phyloP scores from a whole-genome alignment of 2,329 filamentous ascomycete species.

The Alternaria sp. region DNA sequence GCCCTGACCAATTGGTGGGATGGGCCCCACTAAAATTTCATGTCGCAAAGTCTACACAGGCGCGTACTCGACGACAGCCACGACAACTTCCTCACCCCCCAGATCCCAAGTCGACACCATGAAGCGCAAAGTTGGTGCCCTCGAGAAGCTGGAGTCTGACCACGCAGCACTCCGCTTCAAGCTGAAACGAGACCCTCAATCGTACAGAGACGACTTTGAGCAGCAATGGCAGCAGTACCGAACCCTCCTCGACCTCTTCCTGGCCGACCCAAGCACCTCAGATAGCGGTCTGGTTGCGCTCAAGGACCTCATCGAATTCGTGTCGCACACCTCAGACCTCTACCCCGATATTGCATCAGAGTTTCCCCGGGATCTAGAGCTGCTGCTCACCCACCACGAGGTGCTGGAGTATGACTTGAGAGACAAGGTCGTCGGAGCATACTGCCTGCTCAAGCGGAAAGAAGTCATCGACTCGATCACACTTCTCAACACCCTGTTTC shows the following conservation, averaged over 20 bases:
- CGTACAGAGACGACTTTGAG: slow-evolving; percentile 81
- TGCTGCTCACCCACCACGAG: slow-evolving; percentile 83
- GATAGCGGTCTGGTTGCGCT: slow-evolving; percentile 84
- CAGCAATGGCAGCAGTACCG: slow-evolving; percentile 93
- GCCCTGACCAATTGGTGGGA: slow-evolving; percentile 19
- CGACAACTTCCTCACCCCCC: neutral
- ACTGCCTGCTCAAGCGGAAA: slow-evolving; percentile 88
- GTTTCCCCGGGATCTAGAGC: slow-evolving; percentile 81
- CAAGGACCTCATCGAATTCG: slow-evolving; percentile 90
- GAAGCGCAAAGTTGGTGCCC: slow-evolving; percentile 88
- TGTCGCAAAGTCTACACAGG: slow-evolving; percentile 23
- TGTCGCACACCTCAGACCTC: slow-evolving; percentile 92
- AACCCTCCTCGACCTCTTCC: slow-evolving; percentile 88
- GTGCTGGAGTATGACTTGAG: slow-evolving; percentile 83
- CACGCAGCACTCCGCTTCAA: slow-evolving; percentile 86
- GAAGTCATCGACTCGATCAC: slow-evolving; percentile 85
- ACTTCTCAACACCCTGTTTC: slow-evolving; percentile 91
- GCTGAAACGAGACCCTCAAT: slow-evolving; percentile 73
- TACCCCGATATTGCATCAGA: slow-evolving; percentile 81
- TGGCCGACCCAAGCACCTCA: slow-evolving; percentile 80
- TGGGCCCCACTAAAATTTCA: slow-evolving; percentile 30
- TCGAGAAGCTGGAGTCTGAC: slow-evolving; percentile 90
- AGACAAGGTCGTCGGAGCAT: slow-evolving; percentile 76
- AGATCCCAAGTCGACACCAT: slow-evolving; percentile 50
- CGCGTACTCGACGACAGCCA: slow-evolving; percentile 4